A percentile compares a stretch with the other conserved stretches of the same genome.
Conservation (phyloP, 1,284 basidiomycete species). For the Pyrrhoderma lamaoense region DNA sequence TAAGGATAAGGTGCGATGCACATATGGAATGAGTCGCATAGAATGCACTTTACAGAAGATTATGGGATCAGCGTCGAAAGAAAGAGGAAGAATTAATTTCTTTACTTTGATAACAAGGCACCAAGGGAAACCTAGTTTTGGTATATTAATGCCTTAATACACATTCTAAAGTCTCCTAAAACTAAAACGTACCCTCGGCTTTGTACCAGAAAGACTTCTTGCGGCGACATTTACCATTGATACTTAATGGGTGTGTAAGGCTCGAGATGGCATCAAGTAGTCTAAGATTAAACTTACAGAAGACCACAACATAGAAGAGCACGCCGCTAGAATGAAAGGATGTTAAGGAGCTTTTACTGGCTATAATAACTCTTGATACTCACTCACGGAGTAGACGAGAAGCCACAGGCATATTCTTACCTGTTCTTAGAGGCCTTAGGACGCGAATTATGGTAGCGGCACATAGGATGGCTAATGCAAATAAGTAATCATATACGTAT, state of each 20-base stretch:
- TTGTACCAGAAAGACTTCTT: neutral
- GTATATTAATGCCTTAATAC: neutral
- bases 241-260: slow-evolving; percentile 8
- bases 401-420: slow-evolving; percentile 13
- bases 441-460: slow-evolving; percentile 10
- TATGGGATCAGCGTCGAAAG: neutral
- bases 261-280: neutral
- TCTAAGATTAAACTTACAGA: slow-evolving; percentile 22
- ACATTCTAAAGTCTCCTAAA: neutral
- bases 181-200: slow-evolving; percentile 6
- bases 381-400: slow-evolving; percentile 25
- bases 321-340: slow-evolving; percentile 21
- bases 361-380: slow-evolving; percentile 10
- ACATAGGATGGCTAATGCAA: slow-evolving; percentile 11
- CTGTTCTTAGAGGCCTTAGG: slow-evolving; percentile 1
- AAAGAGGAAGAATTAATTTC: neutral
- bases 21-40: slow-evolving; percentile 23
- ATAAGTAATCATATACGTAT: neutral
- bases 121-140: slow-evolving; percentile 20
- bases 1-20: slow-evolving; percentile 28
- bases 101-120: slow-evolving; percentile 25
- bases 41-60: slow-evolving; percentile 16
- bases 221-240: slow-evolving; percentile 6
- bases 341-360: neutral
- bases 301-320: slow-evolving; percentile 23